A percentile compares a stretch with the other conserved stretches of the same genome.
Evolutionary conservation across 2,329 filamentous ascomycete species (phyloP).

Genomic region (Ophiostoma perfectum): DNA sequence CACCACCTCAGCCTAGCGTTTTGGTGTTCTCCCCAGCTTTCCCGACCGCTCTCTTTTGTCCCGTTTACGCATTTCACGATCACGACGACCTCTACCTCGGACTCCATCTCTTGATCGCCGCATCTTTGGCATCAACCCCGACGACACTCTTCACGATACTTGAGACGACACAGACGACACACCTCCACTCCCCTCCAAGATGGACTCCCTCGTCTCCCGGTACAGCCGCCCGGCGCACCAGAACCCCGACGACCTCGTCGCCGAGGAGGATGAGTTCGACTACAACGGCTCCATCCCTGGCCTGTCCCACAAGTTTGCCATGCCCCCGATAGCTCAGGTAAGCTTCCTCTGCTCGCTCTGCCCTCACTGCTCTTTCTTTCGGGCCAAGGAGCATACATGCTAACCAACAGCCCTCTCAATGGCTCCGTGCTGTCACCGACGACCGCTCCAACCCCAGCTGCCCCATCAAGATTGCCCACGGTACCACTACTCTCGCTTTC

Average conservation of each 20-base stretch:
- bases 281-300: constrained; percentile 64
- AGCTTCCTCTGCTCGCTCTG: constrained; percentile 32
- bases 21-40: neutral
- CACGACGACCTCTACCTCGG: neutral
- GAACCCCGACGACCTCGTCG: constrained; percentile 63
- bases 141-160: neutral
- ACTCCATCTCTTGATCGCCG: neutral
- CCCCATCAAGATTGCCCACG: constrained; percentile 99
- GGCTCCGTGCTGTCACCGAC: constrained; percentile 95
- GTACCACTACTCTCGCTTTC: constrained; percentile 96
- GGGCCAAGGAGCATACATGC: neutral
- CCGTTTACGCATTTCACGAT: neutral
- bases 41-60: neutral
- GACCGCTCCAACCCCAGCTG: constrained; percentile 94
- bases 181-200: constrained; percentile 36
- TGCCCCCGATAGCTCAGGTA: constrained; percentile 89
- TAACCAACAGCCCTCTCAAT: constrained; percentile 67
- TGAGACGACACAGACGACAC: neutral
- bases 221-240: constrained; percentile 77
- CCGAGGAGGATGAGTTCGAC: constrained; percentile 71
- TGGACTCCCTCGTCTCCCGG: constrained; percentile 90
- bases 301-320: constrained; percentile 86
- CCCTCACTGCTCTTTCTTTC: neutral
- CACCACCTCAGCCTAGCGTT: constrained; percentile 2
- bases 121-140: neutral